These are phyloP conservation scores for Santalum album DNA, from an alignment of 164 flowering plant genomes.

Conservation along the genomic window DNA sequence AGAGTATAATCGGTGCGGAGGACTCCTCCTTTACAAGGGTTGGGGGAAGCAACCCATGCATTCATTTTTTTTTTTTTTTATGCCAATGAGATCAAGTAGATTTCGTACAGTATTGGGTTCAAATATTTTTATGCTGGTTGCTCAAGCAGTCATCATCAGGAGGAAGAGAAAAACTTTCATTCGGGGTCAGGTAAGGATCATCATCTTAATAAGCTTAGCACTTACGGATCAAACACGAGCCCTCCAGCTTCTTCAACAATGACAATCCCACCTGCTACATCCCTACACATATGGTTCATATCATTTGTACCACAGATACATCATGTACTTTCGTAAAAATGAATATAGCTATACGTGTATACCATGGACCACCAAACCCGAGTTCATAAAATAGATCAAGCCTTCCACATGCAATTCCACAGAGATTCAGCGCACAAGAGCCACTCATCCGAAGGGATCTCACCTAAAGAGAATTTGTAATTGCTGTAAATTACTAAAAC, in stretches of 20 bases:
- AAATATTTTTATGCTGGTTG: too few relatives aligned
- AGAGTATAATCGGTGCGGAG: too few relatives aligned
- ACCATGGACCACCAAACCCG: constrained; percentile 98
- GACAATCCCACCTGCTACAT: constrained; percentile 92
- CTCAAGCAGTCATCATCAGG: too few relatives aligned
- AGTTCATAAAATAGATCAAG: constrained; percentile 67
- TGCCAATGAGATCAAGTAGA: too few relatives aligned
- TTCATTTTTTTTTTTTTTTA: too few relatives aligned
- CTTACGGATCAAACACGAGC: constrained; percentile 93
- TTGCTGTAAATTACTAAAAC: neutral
- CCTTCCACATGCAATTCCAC: constrained; percentile 94
- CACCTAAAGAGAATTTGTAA: constrained; percentile 47
- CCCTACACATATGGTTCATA: constrained; percentile 41
- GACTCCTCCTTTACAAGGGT: too few relatives aligned
- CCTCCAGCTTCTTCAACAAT: constrained; percentile 98
- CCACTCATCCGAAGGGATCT: constrained; percentile 85
- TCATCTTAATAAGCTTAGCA: too few relatives aligned
- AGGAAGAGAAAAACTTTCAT: too few relatives aligned
- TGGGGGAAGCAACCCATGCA: too few relatives aligned
- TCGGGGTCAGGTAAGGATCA: too few relatives aligned
- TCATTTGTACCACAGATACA: neutral
- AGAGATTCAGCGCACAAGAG: constrained; percentile 88
- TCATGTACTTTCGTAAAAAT: too few relatives aligned
- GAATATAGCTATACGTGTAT: neutral
- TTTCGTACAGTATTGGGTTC: too few relatives aligned